Percentiles rank a stretch among this genome's conserved stretches.
These are phyloP conservation scores for Zizania palustris DNA, from an alignment of 202 grass and related monocot genomes.

Conservation along the genomic window DNA sequence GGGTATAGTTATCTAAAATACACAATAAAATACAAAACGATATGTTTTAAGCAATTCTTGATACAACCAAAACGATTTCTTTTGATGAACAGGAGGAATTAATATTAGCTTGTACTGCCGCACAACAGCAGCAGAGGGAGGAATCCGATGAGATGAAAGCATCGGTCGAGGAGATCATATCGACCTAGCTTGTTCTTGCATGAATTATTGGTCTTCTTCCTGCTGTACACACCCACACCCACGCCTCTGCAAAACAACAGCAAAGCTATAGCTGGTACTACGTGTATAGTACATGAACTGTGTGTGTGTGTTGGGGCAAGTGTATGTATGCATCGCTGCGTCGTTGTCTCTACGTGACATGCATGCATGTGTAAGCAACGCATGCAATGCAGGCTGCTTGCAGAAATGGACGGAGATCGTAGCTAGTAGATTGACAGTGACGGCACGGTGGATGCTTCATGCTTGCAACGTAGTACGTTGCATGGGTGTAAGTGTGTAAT, in stretches of 20 bases:
- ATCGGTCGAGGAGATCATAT: too few relatives aligned
- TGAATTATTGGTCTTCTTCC: slow-evolving; percentile 30
- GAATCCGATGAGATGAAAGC: slow-evolving; percentile 19
- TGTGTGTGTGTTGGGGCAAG: neutral
- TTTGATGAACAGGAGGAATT: too few relatives aligned
- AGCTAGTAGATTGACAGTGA: neutral
- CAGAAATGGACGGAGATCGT: too few relatives aligned
- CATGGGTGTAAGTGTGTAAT: neutral
- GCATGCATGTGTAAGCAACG: neutral
- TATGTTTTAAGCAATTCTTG: too few relatives aligned
- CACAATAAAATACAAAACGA: too few relatives aligned
- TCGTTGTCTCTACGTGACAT: neutral
- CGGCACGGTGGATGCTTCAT: neutral
- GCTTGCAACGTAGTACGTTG: neutral
- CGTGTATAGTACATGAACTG: neutral
- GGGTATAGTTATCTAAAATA: too few relatives aligned
- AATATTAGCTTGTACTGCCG: neutral
- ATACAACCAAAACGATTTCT: too few relatives aligned
- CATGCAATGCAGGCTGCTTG: neutral
- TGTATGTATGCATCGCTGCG: neutral
- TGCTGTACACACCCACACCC: neutral
- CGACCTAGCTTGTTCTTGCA: neutral
- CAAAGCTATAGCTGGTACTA: too few relatives aligned
- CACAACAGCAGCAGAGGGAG: neutral
- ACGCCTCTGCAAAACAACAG: neutral